phyloP scores from a whole-genome alignment of 306 rosid species.

The Morella rubra region DNA sequence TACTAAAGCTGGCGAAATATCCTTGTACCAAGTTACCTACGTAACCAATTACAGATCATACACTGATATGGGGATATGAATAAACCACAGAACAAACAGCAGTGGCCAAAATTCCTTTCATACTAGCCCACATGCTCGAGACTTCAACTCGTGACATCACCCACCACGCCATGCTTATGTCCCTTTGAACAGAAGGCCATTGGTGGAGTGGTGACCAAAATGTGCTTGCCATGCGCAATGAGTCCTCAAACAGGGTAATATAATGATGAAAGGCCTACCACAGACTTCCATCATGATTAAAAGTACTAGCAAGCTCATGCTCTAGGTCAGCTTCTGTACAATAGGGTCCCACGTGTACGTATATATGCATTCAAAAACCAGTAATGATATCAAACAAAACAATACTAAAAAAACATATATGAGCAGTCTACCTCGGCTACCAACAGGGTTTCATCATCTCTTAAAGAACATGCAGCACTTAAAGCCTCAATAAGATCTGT shows the following conservation, averaged over 20 bases:
- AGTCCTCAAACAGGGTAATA: neutral
- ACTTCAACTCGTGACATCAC: neutral
- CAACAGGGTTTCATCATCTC: constrained; percentile 71
- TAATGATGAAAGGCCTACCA: neutral
- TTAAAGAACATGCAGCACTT: constrained; percentile 55
- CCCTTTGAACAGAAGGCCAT: neutral
- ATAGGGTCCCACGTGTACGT: neutral
- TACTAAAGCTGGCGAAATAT: neutral
- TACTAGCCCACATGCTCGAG: neutral
- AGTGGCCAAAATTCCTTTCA: neutral
- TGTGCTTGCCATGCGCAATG: neutral
- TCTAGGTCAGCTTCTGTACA: neutral
- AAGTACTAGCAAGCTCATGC: neutral
- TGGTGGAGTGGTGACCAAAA: neutral
- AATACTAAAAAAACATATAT: neutral
- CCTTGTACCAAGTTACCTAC: neutral
- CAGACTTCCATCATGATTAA: neutral
- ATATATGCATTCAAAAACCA: neutral
- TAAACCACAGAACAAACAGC: neutral
- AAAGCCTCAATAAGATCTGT: constrained; percentile 65
- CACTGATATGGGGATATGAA: neutral
- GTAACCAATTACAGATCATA: neutral
- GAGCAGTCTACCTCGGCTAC: constrained; percentile 66
- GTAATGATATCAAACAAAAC: constrained; percentile 15
- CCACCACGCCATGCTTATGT: neutral